Evolutionary conservation across 2,329 filamentous ascomycete genomes (phyloP).

Genomic region (Alternaria conjuncta): DNA sequence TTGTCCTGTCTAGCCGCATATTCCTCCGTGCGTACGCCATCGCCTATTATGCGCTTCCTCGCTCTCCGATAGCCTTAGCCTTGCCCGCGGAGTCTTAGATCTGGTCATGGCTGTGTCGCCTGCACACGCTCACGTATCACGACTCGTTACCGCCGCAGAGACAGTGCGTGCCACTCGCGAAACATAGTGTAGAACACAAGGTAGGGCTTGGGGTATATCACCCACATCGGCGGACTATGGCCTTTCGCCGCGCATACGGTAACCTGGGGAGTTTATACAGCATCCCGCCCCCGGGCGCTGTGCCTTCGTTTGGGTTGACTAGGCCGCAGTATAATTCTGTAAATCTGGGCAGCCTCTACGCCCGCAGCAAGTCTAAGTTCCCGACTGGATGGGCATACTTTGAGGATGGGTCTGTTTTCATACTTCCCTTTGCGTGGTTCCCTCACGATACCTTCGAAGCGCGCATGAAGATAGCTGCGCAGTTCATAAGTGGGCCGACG

Average conservation of each 20-base stretch:
- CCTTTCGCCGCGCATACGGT: conserved; percentile 7
- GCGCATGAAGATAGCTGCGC: conserved; percentile 20
- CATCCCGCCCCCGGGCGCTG: conserved; percentile 1
- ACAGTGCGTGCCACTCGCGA: not conserved
- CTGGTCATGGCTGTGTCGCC: conserved; percentile 6
- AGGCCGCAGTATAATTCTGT: conserved; percentile 10
- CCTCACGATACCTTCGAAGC: conserved; percentile 22
- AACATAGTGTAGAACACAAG: not conserved
- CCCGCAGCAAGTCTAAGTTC: not conserved
- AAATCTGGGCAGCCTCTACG: conserved; percentile 23
- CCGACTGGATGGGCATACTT: conserved; percentile 27
- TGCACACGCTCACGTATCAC: not conserved
- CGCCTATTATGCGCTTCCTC: conserved; percentile 12
- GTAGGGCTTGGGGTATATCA: not conserved
- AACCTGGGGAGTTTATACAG: conserved; percentile 21
- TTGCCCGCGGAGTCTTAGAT: conserved; percentile 1
- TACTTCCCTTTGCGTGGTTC: conserved; percentile 9
- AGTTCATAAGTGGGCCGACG: conserved; percentile 16
- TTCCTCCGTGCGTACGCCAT: not conserved
- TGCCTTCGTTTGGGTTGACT: not conserved
- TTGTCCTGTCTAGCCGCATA: conserved; percentile 1
- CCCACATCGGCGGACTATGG: conserved; percentile 2
- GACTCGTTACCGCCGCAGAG: not conserved
- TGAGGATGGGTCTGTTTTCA: conserved; percentile 30
- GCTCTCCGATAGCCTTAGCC: conserved; percentile 7